Evolutionary conservation across 116 monocot species (phyloP), one percentile per base, ranked within the genome.

Genomic region (Zostera marina): DNA sequence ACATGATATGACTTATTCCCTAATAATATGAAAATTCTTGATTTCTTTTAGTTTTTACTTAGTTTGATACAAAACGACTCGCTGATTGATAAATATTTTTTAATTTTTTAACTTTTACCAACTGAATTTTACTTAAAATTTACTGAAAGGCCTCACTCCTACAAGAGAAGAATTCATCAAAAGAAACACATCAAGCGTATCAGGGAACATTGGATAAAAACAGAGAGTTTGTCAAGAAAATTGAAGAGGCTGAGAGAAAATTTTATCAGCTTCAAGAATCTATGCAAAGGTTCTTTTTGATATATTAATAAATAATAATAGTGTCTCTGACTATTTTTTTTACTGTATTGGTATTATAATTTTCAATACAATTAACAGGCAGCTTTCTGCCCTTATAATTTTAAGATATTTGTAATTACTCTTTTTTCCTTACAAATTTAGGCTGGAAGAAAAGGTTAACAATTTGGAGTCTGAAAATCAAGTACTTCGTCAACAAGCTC

Each of bases 251-350:
- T 59, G 83, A 83, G 26, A 73, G 61, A 68, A 90, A 76, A 76
- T 65, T 62, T 60, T 81, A 79, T 63, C 86, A 81, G 54, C 66
- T 90, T 68, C 91, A 90, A 66, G 98, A 98, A 57, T 78, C 77
- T 62, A 48, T 75, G 19, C 83, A 86, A 68, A 98, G 98, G 98
- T 98, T 53, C 60, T 22, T 22, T 15, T 41, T 15, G 8, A 26
- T 32, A 15, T 61, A 54, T 42, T 44, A 21, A 22, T 65, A 49
- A 47, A 12, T 25, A 55, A 14, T 7, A 13, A 56, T 3, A 4
- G 14, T 15, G 19, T 0, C 32, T 32, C 38, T 38, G 15, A 32
- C 13, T 10, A 4, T 25, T 56, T 14, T 38, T 32, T n/a, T 56
- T 38, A 9, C 14, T 56, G 11, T 10, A 22, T 22, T 53, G 3